Conservation (phyloP, 257 asterid species). For the Solanum medicagineum region DNA sequence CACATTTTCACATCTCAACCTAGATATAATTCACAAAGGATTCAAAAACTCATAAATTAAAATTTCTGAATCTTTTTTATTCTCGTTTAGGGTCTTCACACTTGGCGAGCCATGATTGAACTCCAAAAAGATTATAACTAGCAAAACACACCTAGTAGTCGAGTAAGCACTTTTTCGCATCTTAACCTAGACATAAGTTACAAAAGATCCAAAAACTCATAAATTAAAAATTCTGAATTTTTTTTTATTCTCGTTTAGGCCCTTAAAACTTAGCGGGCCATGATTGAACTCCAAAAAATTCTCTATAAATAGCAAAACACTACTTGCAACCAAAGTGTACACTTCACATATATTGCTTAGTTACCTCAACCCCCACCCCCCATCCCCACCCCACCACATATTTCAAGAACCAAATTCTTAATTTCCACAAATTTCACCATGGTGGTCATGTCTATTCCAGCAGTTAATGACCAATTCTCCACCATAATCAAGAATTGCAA, state of each 20-base stretch:
- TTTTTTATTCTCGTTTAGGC: neutral
- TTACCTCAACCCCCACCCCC: neutral
- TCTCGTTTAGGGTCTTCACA: neutral
- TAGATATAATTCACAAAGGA: too few relatives aligned
- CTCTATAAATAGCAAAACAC: neutral
- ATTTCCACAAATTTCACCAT: neutral
- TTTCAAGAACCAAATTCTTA: neutral
- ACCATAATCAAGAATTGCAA: neutral
- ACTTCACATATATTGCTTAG: neutral
- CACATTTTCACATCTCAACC: too few relatives aligned
- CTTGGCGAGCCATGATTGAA: neutral
- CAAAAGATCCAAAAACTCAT: too few relatives aligned
- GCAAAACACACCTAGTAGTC: too few relatives aligned
- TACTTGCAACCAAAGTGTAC: neutral
- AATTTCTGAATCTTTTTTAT: neutral
- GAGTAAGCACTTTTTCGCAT: too few relatives aligned
- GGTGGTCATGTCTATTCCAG: neutral
- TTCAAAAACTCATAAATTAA: neutral
- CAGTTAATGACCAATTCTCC: neutral
- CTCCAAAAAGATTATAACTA: too few relatives aligned
- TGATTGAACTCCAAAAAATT: neutral
- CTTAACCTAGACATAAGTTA: too few relatives aligned
- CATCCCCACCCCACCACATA: neutral
- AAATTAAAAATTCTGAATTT: neutral
- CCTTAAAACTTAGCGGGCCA: neutral